These are phyloP conservation scores for Sporodiniella umbellata DNA, from an alignment of 371 early-diverging fungal genomes.

Conservation along the genomic window DNA sequence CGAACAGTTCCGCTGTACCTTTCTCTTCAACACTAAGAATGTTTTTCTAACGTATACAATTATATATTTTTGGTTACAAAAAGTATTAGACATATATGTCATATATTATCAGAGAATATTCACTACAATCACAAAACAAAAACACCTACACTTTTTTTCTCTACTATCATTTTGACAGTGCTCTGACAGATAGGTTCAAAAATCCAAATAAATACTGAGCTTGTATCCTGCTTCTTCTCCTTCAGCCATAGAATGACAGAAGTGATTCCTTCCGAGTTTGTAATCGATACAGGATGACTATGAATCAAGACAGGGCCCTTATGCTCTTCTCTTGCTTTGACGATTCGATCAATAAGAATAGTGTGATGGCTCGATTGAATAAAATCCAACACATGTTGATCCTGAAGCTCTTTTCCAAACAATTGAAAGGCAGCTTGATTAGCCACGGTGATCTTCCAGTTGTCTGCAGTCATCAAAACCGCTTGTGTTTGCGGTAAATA, in stretches of 20 bases:
- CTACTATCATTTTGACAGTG: slow-evolving; percentile 31
- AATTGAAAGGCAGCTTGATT: slow-evolving; percentile 50
- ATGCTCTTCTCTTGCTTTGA: slow-evolving; percentile 33
- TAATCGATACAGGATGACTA: slow-evolving; percentile 65
- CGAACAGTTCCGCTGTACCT: slow-evolving; percentile 52
- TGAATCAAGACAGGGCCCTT: slow-evolving; percentile 52
- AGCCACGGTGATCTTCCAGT: slow-evolving; percentile 55
- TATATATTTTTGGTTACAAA: too few species aligned
- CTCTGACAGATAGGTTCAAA: slow-evolving; percentile 66
- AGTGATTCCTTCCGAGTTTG: slow-evolving; percentile 32
- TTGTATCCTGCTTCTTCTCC: slow-evolving; percentile 52
- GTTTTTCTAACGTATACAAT: slow-evolving; percentile 45
- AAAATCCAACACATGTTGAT: slow-evolving; percentile 49
- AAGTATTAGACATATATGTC: too few species aligned
- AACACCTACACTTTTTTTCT: neutral
- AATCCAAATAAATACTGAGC: slow-evolving; percentile 66
- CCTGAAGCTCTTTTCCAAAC: slow-evolving; percentile 25
- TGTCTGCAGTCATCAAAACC: slow-evolving; percentile 58
- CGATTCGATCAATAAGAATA: slow-evolving; percentile 40
- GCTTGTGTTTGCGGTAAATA: slow-evolving; percentile 64
- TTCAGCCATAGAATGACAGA: slow-evolving; percentile 70
- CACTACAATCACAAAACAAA: too few species aligned
- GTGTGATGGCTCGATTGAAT: slow-evolving; percentile 50
- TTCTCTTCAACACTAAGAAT: slow-evolving; percentile 48
- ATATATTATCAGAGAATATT: too few species aligned